phyloP scores from a whole-genome alignment of 1,284 basidiomycete species.

The Tremellales sp. region DNA sequence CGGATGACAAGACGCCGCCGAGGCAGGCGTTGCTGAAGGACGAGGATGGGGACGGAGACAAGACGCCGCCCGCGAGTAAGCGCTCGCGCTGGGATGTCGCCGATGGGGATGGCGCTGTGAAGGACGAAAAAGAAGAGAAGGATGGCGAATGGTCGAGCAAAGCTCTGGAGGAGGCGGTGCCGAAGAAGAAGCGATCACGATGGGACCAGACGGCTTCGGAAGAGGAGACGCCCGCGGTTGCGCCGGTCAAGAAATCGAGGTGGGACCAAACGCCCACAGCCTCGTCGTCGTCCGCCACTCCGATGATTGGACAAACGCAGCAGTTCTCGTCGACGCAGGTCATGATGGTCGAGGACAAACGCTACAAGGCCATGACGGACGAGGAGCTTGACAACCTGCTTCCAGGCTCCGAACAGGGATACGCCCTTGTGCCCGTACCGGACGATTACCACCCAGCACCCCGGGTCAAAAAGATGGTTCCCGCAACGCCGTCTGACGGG shows the following conservation, averaged over 20 bases:
- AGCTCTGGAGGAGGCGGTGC: constrained; percentile 61
- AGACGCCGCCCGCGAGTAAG: constrained; percentile 50
- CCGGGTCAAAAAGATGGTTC: constrained; percentile 54
- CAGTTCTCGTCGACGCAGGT: constrained; percentile 54
- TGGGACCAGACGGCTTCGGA: constrained; percentile 83
- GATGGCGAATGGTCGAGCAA: constrained; percentile 68
- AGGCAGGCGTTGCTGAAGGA: constrained; percentile 48
- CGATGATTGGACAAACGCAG: constrained; percentile 19
- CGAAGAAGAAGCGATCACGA: constrained; percentile 88
- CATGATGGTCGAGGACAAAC: constrained; percentile 90
- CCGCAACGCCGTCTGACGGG: constrained; percentile 61
- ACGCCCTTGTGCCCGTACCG: constrained; percentile 87
- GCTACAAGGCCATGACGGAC: constrained; percentile 90
- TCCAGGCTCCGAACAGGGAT: constrained; percentile 70
- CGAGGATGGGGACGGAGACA: constrained; percentile 29
- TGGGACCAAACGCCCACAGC: constrained; percentile 48
- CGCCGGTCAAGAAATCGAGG: constrained; percentile 66
- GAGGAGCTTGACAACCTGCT: constrained; percentile 92
- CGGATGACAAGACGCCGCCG: constrained; percentile 78
- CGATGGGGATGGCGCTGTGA: constrained; percentile 33
- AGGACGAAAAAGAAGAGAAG: constrained; percentile 49
- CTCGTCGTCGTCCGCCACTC: constrained; percentile 27
- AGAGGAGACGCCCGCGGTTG: constrained; percentile 52
- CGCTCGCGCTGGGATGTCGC: constrained; percentile 82
- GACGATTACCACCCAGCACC: constrained; percentile 78